phyloP scores from a whole-genome alignment of 208 protist species.

The Histomonas meleagridis region DNA sequence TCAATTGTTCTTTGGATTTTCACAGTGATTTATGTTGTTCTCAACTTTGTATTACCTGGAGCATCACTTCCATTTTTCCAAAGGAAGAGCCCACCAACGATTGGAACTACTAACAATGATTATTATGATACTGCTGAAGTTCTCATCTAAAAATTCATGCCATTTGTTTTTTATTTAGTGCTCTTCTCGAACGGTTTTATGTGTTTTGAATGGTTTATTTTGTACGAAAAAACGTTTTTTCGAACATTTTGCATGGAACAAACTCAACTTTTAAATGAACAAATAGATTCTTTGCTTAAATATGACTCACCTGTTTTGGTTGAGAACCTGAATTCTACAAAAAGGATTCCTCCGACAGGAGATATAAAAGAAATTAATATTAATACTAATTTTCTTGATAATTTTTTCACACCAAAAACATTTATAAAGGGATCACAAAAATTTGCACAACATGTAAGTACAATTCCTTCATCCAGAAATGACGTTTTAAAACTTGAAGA shows the following conservation, averaged over 20 bases:
- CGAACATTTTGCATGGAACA: background rate
- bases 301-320: background rate
- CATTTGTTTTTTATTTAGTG: too few relatives aligned
- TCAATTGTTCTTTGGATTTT: background rate
- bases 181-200: too few relatives aligned
- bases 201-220: too few relatives aligned
- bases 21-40: background rate
- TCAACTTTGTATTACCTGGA: background rate
- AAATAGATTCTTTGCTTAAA: background rate
- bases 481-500: conserved; percentile 73
- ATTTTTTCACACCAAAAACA: background rate
- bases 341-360: background rate
- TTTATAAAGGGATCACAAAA: background rate
- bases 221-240: too few relatives aligned
- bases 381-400: too few relatives aligned
- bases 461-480: conserved; percentile 61
- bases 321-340: background rate
- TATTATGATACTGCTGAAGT: too few relatives aligned
- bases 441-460: conserved; percentile 58
- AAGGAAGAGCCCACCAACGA: too few relatives aligned
- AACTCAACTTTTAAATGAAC: too few relatives aligned
- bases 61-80: background rate
- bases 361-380: too few relatives aligned
- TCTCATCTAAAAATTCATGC: too few relatives aligned
- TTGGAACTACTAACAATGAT: too few relatives aligned